A percentile compares a stretch with the other conserved stretches of the same genome.
Conservation (phyloP, 2,329 filamentous ascomycete genomes). For the Pseudogymnoascus sp. region DNA sequence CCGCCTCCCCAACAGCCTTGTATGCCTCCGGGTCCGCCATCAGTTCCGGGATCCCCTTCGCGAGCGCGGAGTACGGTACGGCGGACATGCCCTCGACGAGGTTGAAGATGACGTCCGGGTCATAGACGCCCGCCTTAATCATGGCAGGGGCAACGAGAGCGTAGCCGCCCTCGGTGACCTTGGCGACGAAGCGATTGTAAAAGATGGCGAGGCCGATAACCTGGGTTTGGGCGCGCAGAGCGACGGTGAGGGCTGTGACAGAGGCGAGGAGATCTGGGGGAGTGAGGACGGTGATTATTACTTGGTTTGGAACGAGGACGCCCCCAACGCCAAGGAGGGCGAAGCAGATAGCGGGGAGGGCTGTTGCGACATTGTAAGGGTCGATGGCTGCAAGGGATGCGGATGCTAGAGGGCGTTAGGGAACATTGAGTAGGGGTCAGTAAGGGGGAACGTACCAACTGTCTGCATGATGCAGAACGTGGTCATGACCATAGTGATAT, state of each 20-base stretch:
- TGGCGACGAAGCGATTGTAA: constrained; percentile 42
- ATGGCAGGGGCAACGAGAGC: not conserved
- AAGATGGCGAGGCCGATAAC: constrained; percentile 50
- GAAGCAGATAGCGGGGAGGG: constrained; percentile 49
- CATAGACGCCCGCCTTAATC: not conserved
- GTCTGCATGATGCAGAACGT: constrained; percentile 44
- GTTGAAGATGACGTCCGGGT: not conserved
- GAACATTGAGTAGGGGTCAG: not conserved
- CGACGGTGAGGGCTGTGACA: constrained; percentile 55
- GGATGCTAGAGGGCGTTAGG: constrained; percentile 25
- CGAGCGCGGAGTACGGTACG: not conserved
- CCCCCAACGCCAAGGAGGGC: constrained; percentile 56
- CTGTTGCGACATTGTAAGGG: constrained; percentile 41
- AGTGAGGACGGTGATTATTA: constrained; percentile 58
- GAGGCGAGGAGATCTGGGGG: constrained; percentile 61
- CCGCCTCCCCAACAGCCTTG: not conserved
- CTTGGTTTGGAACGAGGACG: constrained; percentile 56
- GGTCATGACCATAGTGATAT: constrained; percentile 48
- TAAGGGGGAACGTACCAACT: constrained; percentile 26
- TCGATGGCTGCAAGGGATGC: constrained; percentile 39
- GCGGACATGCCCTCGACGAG: not conserved
- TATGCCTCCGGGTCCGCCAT: not conserved
- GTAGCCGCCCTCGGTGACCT: constrained; percentile 20
- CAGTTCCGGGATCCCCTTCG: not conserved
- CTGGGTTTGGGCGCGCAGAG: constrained; percentile 57